Percentiles rank a stretch among this genome's conserved stretches.
Evolutionary conservation across 257 asterid species (phyloP).

Genomic region (Perilla frutescens): DNA sequence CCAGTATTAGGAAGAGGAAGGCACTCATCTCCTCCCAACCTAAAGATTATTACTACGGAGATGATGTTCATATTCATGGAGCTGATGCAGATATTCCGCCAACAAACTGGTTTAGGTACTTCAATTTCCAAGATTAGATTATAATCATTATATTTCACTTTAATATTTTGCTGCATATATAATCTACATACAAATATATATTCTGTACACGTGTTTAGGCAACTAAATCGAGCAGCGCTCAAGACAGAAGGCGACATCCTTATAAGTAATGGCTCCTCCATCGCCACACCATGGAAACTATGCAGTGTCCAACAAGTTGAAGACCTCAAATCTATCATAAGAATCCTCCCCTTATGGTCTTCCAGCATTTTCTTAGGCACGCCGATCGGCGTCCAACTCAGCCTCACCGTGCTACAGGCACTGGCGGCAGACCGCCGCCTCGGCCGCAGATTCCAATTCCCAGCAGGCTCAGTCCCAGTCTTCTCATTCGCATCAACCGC

Average conservation of each 20-base stretch:
- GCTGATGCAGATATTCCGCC: constrained; percentile 22
- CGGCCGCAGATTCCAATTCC: constrained; percentile 38
- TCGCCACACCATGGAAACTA: constrained; percentile 43
- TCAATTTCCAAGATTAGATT: too few species aligned
- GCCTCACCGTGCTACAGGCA: constrained; percentile 52
- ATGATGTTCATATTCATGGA: constrained; percentile 15
- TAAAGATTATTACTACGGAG: constrained; percentile 44
- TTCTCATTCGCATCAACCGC: constrained; percentile 40
- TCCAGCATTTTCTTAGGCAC: constrained; percentile 46
- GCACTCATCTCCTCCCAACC: background rate
- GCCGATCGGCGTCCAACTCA: constrained; percentile 48
- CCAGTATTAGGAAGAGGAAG: constrained; percentile 50
- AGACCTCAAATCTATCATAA: constrained; percentile 47
- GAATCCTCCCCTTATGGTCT: constrained; percentile 52
- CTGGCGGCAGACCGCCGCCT: constrained; percentile 48
- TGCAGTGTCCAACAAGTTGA: constrained; percentile 54
- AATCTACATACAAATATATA: too few species aligned
- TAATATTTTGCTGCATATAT: too few species aligned
- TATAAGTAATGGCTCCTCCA: constrained; percentile 30
- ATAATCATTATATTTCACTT: too few species aligned
- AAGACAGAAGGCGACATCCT: constrained; percentile 42
- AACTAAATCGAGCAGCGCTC: constrained; percentile 49
- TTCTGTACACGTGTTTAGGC: constrained; percentile 20
- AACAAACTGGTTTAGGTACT: constrained; percentile 42
- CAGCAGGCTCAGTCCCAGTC: constrained; percentile 47